A percentile compares a stretch with the other conserved stretches of the same genome.
Conservation (phyloP, 2,329 filamentous ascomycete genomes). For the Monosporascus sp. region DNA sequence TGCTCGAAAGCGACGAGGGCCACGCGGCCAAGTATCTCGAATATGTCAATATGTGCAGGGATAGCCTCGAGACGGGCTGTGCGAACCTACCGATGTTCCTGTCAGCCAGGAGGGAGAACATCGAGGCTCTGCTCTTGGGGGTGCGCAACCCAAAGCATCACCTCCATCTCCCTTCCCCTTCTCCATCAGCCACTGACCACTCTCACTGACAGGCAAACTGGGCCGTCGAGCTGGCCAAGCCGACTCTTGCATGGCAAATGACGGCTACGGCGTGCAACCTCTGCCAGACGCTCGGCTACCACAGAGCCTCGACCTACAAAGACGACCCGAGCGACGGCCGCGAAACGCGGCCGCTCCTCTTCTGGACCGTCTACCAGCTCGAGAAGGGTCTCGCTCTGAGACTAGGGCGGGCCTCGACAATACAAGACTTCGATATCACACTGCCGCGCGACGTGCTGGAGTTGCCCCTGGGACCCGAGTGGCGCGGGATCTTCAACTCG, state of each 20-base stretch:
- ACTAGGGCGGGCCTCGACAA: slow-evolving; percentile 51
- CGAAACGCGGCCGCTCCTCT: slow-evolving; percentile 29
- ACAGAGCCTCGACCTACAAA: slow-evolving; percentile 36
- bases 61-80: slow-evolving; percentile 46
- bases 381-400: slow-evolving; percentile 55
- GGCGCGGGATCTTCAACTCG: slow-evolving; percentile 22
- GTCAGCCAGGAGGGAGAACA: slow-evolving; percentile 47
- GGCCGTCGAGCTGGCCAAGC: slow-evolving; percentile 56
- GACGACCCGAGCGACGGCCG: slow-evolving; percentile 24
- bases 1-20: slow-evolving; percentile 32
- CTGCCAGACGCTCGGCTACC: slow-evolving; percentile 58
- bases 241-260: slow-evolving; percentile 60
- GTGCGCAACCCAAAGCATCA: slow-evolving; percentile 27
- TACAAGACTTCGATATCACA: slow-evolving; percentile 57
- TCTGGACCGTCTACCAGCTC: slow-evolving; percentile 50
- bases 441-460: slow-evolving; percentile 27
- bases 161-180: too few species aligned
- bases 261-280: slow-evolving; percentile 53
- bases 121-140: slow-evolving; percentile 54
- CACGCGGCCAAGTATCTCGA: slow-evolving; percentile 23
- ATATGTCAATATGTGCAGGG: slow-evolving; percentile 36
- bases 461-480: too few species aligned
- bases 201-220: slow-evolving; percentile 45
- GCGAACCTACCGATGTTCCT: slow-evolving; percentile 51
- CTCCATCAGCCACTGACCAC: not conserved